Base-by-base conservation (phyloP, 768 basidiomycete genomes). In the Astraeus odoratus region DNA sequence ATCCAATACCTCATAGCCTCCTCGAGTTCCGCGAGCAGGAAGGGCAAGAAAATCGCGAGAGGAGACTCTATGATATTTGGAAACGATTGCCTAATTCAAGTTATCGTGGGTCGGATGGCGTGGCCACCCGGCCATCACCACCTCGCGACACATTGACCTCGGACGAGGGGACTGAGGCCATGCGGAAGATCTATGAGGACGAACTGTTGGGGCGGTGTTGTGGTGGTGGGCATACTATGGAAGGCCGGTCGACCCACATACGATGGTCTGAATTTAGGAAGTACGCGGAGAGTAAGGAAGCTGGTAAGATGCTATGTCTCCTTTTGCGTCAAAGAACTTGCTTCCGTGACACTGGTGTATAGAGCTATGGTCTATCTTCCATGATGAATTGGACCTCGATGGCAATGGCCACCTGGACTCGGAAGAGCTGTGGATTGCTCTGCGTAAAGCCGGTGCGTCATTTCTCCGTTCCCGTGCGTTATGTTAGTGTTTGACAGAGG, bases 341-440 rank as follows among this genome's bases (percentile, higher is more conserved):
- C 52, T 48, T 50, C 40, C 30, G 51, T 63, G 48, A 52, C 39
- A 12, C 36, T 39, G 43, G 47, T 44, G 46, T 34, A 39, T 46
- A 90, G 92, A 95, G 64, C 72, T 96, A 18, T 96, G 94, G 94
- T 72, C 78, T 41, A 81, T 93, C 44, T 96, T 96, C 65, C 88
- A 89, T 52, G 75, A 91, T 57, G 86, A 93, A 55, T 75, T 96
- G 39, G 94, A 95, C 67, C 70, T 91, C 49, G 91, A 96, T 57
- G 77, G 86, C 22, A 89, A 96, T 64, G 92, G 90, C 7, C 78
- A 76, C 45, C 63, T 96, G 24, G 90, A 93, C 56, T 69, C 75
- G 7, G 64, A 67, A 13, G 85, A 86, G 56, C 67, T 86, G 47
- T 59, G 69, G 30, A 52, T 69, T n/a, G 83, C 84, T 3, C 67